Percentiles rank a stretch among this genome's conserved stretches.
Evolutionary conservation across 805 yeast species (phyloP).

Genomic region (Lipomyces starkeyi): DNA sequence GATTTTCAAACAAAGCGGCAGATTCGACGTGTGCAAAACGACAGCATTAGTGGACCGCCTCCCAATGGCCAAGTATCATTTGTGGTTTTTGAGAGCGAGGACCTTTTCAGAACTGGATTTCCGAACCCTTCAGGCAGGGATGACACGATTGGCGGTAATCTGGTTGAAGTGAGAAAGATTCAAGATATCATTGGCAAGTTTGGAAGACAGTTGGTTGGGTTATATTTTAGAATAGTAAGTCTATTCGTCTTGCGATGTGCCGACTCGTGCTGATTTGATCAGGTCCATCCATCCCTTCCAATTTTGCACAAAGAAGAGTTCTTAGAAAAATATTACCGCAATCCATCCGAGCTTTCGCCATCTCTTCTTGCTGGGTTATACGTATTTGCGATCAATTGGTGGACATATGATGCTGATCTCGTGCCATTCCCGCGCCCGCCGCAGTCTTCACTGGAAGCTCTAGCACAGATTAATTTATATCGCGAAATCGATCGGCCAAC

Average conservation of each 20-base stretch:
- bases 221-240: conserved; percentile 40
- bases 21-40: conserved; percentile 29
- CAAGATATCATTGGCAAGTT: conserved; percentile 40
- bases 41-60: conserved; percentile 3
- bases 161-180: conserved; percentile 39
- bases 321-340: conserved; percentile 41
- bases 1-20: conserved; percentile 33
- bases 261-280: conserved; percentile 1
- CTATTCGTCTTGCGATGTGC: not conserved
- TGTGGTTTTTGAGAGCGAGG: conserved; percentile 40
- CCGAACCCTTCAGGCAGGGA: conserved; percentile 38
- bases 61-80: conserved; percentile 35
- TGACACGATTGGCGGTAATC: conserved; percentile 39
- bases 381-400: conserved; percentile 43
- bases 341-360: conserved; percentile 41
- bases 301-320: conserved; percentile 41
- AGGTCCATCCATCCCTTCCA: conserved; percentile 41
- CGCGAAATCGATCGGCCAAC: conserved; percentile 45
- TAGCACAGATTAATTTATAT: conserved; percentile 33
- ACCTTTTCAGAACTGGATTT: conserved; percentile 31
- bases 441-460: conserved; percentile 36
- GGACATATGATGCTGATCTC: conserved; percentile 41
- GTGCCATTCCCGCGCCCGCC: conserved; percentile 36
- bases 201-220: conserved; percentile 38
- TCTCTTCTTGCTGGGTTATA: conserved; percentile 40